These are phyloP conservation scores for Coccomyxa subellipsoidea DNA, from an alignment of 163 green algal genomes.

Conservation along the genomic window DNA sequence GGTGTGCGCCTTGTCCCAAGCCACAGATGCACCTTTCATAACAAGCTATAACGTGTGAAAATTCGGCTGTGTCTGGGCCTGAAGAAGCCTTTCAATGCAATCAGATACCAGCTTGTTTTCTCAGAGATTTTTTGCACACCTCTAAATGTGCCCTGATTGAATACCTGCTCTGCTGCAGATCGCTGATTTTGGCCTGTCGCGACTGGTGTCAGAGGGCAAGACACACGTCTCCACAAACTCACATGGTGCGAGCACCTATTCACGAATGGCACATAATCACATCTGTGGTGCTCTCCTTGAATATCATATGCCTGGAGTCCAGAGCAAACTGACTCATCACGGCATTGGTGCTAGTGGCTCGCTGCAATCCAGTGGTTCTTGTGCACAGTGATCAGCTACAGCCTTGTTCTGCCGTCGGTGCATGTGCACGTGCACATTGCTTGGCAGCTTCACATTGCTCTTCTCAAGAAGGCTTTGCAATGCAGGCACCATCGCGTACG, in stretches of 20 bases:
- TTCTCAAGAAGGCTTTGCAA: not conserved
- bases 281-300: too few relatives aligned
- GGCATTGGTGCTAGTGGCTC: too few relatives aligned
- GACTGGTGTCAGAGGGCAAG: conserved; percentile 16
- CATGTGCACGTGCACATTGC: too few relatives aligned
- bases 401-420: too few relatives aligned
- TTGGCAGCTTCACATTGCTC: not conserved
- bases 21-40: not conserved
- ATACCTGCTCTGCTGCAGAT: not conserved
- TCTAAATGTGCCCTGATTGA: not conserved
- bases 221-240: conserved; percentile 30
- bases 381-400: too few relatives aligned
- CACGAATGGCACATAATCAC: not conserved
- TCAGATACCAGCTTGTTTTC: too few relatives aligned
- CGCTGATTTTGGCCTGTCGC: conserved; percentile 13
- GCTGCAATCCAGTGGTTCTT: too few relatives aligned
- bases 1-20: not conserved
- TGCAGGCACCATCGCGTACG: conserved; percentile 29
- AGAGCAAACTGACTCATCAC: too few relatives aligned
- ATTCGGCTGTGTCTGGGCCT: too few relatives aligned
- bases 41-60: not conserved
- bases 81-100: too few relatives aligned
- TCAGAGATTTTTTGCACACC: too few relatives aligned
- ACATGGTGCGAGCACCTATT: conserved; percentile 11
- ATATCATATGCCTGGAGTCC: too few relatives aligned